Evolutionary conservation across 2,329 filamentous ascomycete species (phyloP).

Genomic region (Alternaria viburni): DNA sequence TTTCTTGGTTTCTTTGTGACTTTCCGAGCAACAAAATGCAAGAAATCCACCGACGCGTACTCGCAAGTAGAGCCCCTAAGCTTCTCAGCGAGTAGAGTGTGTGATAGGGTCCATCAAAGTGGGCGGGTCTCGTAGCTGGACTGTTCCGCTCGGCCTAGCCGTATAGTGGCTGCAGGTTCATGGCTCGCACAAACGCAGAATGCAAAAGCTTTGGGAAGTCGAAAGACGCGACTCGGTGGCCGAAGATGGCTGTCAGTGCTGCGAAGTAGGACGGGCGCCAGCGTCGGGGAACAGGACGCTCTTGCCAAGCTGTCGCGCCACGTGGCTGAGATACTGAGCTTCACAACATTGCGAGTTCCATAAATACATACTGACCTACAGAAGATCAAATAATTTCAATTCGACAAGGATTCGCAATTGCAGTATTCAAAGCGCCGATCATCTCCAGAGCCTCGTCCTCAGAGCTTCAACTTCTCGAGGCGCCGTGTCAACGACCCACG

Average conservation of each 20-base stretch:
- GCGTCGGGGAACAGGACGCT: neutral
- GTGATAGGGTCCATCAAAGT: neutral
- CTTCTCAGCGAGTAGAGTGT: neutral
- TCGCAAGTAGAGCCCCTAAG: neutral
- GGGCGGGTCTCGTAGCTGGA: neutral
- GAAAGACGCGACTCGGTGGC: neutral
- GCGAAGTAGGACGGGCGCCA: neutral
- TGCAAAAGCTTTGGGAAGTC: neutral
- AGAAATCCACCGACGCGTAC: neutral
- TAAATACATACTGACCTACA: neutral
- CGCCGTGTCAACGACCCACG: neutral
- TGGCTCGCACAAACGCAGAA: neutral
- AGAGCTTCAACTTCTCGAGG: neutral
- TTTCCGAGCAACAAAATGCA: neutral
- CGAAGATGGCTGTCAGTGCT: neutral
- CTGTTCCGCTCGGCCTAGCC: neutral
- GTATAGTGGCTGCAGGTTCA: neutral
- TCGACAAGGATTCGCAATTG: neutral
- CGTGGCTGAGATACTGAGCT: neutral
- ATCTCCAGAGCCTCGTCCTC: neutral
- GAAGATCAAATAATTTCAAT: neutral
- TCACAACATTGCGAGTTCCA: neutral
- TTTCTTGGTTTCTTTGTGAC: neutral
- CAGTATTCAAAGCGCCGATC: neutral
- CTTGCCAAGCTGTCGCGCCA: conserved; percentile 1